These are phyloP conservation scores for Xylaria longipes DNA, from an alignment of 495 filamentous ascomycete species.

Conservation along the genomic window DNA sequence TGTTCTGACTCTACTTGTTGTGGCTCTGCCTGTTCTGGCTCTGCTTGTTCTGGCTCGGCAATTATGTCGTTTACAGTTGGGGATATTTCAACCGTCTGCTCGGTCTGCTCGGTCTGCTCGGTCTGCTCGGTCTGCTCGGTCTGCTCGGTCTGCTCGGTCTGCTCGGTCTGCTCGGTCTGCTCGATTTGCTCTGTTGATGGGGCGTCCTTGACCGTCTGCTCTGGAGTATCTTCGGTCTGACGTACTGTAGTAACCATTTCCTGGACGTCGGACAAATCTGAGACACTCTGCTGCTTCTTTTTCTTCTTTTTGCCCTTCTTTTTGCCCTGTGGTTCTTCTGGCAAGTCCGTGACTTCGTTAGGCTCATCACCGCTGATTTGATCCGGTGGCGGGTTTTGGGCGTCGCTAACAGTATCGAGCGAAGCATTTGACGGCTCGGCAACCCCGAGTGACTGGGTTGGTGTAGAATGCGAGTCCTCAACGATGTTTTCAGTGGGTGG, in stretches of 20 bases:
- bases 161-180: neutral
- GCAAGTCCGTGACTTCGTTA: constrained; percentile 18
- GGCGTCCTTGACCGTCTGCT: neutral
- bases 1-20: neutral
- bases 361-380: constrained; percentile 23
- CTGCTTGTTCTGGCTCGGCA: neutral
- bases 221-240: constrained; percentile 6
- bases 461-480: constrained; percentile 26
- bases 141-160: neutral
- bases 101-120: neutral
- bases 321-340: constrained; percentile 24
- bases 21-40: neutral
- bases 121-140: neutral
- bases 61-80: neutral
- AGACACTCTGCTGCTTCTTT: constrained; percentile 30
- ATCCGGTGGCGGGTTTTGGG: constrained; percentile 23
- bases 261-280: constrained; percentile 25
- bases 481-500: constrained; percentile 22
- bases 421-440: constrained; percentile 18
- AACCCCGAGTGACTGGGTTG: constrained; percentile 27
- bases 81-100: neutral
- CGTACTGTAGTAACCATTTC: constrained; percentile 2
- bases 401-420: constrained; percentile 12
- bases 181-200: neutral
- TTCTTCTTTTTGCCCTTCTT: constrained; percentile 39